Base-by-base conservation (phyloP, 1,284 basidiomycete genomes). In the Cutaneotrichosporon mucoides region DNA sequence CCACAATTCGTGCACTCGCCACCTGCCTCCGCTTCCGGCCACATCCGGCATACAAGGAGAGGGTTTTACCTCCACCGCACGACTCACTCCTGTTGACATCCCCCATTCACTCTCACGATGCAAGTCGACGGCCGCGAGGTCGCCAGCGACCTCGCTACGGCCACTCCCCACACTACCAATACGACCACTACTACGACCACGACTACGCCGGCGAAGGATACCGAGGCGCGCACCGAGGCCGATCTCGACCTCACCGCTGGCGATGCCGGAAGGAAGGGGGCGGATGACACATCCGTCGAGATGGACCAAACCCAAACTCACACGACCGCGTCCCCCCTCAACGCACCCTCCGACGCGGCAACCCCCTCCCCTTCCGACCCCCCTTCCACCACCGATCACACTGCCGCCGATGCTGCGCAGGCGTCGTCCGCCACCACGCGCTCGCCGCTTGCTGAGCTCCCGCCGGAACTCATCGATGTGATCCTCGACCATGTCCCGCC, bases 391-490 rank as follows among this genome's bases (percentile, higher is more conserved):
- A 15, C 13, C 33, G 40, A 41, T 4, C 10, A 6, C 34, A 36
- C 13, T n/a, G 6, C 16, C 36, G 33, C n/a, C 36, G 35, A 44
- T 50, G 33, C 12, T 36, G 33, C 15, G n/a, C 13, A 12, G 34
- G 10, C 33, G 33, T 6, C 34, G 10, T n/a, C 24, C 46, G 6
- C 11, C n/a, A 44, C 9, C 45, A 4, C 15, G 38, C 44, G 15
- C 35, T 36, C 56, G 10, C 44, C 59, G 7, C 24, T 74, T 44
- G 63, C 65, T 36, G 51, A 55, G 11, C 70, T 77, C 13, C 77
- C 77, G 4, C 73, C 76, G 11, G 77, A 79, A 63, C 65, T 79
- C 16, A 60, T 79, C 44, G 73, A 77, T 48, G 49, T 65, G 16
- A 66, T 79, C 56, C 70, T 78, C 35, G 61, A 60, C 41, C 68